Conservation (phyloP, 1,284 basidiomycete genomes). For the Stereum hirsutum region DNA sequence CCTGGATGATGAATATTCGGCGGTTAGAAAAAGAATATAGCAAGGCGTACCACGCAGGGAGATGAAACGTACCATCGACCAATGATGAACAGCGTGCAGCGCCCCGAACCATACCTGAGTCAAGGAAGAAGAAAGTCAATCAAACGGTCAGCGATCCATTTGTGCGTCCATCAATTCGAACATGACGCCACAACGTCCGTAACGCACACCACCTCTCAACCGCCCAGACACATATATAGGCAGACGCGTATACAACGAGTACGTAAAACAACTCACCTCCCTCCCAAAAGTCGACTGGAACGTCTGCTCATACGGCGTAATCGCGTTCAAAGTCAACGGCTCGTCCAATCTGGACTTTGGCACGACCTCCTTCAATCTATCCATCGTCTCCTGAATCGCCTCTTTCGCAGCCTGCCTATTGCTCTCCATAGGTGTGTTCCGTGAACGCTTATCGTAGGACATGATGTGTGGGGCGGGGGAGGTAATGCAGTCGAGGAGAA, state of each 20-base stretch:
- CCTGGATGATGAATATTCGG: too few relatives aligned
- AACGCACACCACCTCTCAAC: not conserved
- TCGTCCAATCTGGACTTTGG: constrained; percentile 40
- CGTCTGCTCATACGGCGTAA: constrained; percentile 68
- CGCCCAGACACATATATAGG: not conserved
- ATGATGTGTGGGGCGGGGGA: constrained; percentile 43
- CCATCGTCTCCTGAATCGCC: constrained; percentile 48
- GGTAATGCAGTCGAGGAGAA: constrained; percentile 50
- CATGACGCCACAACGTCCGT: too few relatives aligned
- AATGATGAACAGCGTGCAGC: constrained; percentile 78
- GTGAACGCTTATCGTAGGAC: constrained; percentile 65
- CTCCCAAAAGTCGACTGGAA: constrained; percentile 73
- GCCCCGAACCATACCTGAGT: constrained; percentile 79
- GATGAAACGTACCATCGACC: constrained; percentile 62
- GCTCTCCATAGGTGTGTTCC: constrained; percentile 77
- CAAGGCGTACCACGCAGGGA: not conserved
- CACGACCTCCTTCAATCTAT: constrained; percentile 42
- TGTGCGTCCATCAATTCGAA: too few relatives aligned
- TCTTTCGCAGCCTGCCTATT: constrained; percentile 47
- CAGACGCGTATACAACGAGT: not conserved
- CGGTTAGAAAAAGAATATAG: constrained; percentile 2
- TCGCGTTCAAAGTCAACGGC: constrained; percentile 59
- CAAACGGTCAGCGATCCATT: too few relatives aligned
- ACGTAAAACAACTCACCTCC: constrained; percentile 42
- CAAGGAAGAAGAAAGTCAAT: too few relatives aligned